phyloP scores from a whole-genome alignment of 2,329 filamentous ascomycete genomes.

The Sporothrix variecibatus region DNA sequence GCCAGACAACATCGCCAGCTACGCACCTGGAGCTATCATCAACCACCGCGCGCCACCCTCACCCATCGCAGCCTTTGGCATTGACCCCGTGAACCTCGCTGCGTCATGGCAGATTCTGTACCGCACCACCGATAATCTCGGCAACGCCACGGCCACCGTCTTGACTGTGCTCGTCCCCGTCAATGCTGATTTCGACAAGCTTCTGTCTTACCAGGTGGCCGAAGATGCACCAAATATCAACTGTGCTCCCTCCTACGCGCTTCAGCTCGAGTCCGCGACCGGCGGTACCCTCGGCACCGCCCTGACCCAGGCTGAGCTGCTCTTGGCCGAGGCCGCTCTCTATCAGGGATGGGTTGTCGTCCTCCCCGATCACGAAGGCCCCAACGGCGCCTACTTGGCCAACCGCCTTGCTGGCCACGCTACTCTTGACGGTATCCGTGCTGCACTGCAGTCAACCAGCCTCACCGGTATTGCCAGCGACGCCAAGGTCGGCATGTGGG shows the following conservation, averaged over 20 bases:
- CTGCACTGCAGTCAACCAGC: conserved; percentile 28
- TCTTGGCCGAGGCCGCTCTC: conserved; percentile 41
- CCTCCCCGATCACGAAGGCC: conserved; percentile 48
- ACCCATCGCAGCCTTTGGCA: conserved; percentile 21
- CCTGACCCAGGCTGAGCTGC: conserved; percentile 31
- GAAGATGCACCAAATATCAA: conserved; percentile 44
- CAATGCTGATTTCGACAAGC: conserved; percentile 26
- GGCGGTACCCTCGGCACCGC: not conserved
- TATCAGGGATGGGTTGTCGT: conserved; percentile 47
- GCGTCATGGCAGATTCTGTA: conserved; percentile 22
- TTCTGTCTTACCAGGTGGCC: conserved; percentile 45
- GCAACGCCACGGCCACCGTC: conserved; percentile 22
- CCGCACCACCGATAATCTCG: conserved; percentile 25
- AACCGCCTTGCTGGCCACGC: conserved; percentile 45
- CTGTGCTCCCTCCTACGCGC: conserved; percentile 41
- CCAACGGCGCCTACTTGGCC: conserved; percentile 44
- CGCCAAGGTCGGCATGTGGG: conserved; percentile 50
- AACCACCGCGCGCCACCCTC: conserved; percentile 13
- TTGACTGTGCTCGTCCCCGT: conserved; percentile 20
- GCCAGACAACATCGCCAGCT: conserved; percentile 21
- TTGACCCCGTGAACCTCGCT: conserved; percentile 1
- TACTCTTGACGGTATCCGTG: conserved; percentile 32
- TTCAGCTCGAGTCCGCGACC: conserved; percentile 27
- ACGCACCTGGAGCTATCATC: conserved; percentile 20
- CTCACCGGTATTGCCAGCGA: conserved; percentile 28